Percentiles rank a stretch among this genome's conserved stretches.
Evolutionary conservation across 768 basidiomycete genomes (phyloP).

Genomic region (Gloeophyllum trabeum): DNA sequence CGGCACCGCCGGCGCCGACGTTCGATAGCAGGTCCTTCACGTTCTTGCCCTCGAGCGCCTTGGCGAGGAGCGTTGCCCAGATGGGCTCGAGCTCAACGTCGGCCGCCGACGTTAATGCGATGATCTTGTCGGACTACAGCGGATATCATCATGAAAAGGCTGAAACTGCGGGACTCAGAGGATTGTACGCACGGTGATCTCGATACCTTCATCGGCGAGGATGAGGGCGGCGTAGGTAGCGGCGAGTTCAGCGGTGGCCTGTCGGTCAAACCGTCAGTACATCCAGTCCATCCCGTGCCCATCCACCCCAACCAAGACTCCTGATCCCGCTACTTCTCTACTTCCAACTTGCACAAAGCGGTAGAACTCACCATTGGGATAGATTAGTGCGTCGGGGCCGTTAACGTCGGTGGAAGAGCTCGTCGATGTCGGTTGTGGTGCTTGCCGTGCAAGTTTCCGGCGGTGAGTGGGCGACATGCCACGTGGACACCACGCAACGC

Average conservation of each 20-base stretch:
- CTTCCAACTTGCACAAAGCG: too few species aligned
- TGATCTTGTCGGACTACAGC: slow-evolving; percentile 81
- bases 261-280: too few species aligned
- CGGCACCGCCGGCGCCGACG: slow-evolving; percentile 89
- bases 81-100: slow-evolving; percentile 86
- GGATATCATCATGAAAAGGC: slow-evolving; percentile 2
- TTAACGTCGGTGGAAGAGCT: too few species aligned
- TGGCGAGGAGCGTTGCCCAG: slow-evolving; percentile 95
- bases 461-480: too few species aligned
- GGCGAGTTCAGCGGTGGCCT: slow-evolving; percentile 71
- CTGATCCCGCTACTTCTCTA: too few species aligned
- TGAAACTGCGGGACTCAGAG: neutral
- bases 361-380: too few species aligned
- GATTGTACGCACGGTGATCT: slow-evolving; percentile 77
- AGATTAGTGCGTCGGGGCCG: too few species aligned
- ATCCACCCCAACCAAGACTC: too few species aligned
- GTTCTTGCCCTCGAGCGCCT: slow-evolving; percentile 97
- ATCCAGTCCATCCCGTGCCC: too few species aligned
- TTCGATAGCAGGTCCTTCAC: slow-evolving; percentile 92
- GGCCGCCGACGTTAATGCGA: slow-evolving; percentile 76
- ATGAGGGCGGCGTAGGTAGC: slow-evolving; percentile 96
- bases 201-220: slow-evolving; percentile 93
- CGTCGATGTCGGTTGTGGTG: too few species aligned
- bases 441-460: too few species aligned
- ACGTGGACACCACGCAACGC: too few species aligned